Evolutionary conservation across 2,329 filamentous ascomycete species (phyloP), one percentile per base, ranked within the genome.

Genomic region (Arthrobotrys sphaeroides): DNA sequence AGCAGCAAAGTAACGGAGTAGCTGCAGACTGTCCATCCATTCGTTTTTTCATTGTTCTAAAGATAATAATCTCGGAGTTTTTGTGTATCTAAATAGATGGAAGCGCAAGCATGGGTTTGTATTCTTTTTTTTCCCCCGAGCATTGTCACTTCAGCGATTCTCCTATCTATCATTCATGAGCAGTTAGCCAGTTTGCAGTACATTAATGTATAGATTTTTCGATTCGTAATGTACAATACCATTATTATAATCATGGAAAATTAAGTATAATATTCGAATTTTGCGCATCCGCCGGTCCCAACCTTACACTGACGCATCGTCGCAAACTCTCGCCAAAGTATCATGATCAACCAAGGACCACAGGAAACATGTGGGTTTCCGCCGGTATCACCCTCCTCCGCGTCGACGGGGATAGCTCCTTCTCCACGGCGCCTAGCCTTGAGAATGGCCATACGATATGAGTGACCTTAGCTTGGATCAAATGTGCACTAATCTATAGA

Each of bases 391-490:
- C 70, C 20, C 70, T 45, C 12, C 26, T 62, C 22, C 22, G 33
- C 7, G 70, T 64, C 31, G 62, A 64, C 6, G 28, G 16, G 12
- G 70, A 62, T 2, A 74, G n/a, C 1, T 10, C 47, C 24, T 78
- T 78, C 3, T 82, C 83, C 24, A 91, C 84, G 22, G 82, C 82
- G 9, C 88, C 88, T 79, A 87, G 85, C 82, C 88, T 87, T 72
- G 84, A 83, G 78, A 86, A 86, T 1, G 92, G 93, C 84, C 88
- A 90, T 66, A 97, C 81, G 31, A 96, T 86, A 81, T 89, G 88
- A 10, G 90, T 88, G 18, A 94, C 89, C 79, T 86, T 89, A 0
- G 94, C 94, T 38, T 89, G 89, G 36, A 98, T 87, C 77, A 98
- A 82, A 20, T 74, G 62, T 16, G 70, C 57, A 49, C 70, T 74